These are phyloP conservation scores for Fusarium redolens DNA, from an alignment of 2,329 filamentous ascomycete species.

Conservation along the genomic window DNA sequence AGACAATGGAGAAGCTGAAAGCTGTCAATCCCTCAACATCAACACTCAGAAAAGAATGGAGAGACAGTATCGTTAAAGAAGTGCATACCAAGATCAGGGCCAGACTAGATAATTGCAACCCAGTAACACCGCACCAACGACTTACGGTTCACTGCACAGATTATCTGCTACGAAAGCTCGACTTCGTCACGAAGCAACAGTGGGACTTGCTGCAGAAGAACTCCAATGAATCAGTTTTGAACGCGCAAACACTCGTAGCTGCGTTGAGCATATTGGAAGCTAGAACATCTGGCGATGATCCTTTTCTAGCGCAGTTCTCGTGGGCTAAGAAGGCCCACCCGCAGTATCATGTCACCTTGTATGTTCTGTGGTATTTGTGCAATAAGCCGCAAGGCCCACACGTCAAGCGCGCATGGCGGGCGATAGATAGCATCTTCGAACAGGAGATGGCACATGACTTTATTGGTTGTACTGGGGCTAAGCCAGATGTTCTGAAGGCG, in stretches of 20 bases:
- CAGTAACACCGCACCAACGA: background rate
- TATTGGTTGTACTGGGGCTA: background rate
- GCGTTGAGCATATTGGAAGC: background rate
- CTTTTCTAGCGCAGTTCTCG: background rate
- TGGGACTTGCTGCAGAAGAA: background rate
- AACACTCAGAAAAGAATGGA: background rate
- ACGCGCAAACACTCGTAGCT: background rate
- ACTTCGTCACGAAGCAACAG: background rate
- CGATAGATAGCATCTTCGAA: background rate
- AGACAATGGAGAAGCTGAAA: background rate
- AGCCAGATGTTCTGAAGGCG: background rate
- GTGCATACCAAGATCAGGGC: background rate
- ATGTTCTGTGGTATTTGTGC: background rate
- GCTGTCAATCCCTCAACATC: accelerated
- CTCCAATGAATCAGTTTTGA: background rate
- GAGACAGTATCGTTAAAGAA: background rate
- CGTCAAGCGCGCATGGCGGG: background rate
- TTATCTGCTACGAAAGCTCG: background rate
- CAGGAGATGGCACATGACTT: background rate
- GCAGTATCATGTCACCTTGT: background rate
- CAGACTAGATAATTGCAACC: background rate
- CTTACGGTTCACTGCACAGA: background rate
- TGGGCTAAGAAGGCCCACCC: background rate
- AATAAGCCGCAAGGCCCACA: background rate
- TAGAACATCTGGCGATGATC: background rate